Conservation (phyloP, 257 asterid species). For the Gentiana macrophylla region DNA sequence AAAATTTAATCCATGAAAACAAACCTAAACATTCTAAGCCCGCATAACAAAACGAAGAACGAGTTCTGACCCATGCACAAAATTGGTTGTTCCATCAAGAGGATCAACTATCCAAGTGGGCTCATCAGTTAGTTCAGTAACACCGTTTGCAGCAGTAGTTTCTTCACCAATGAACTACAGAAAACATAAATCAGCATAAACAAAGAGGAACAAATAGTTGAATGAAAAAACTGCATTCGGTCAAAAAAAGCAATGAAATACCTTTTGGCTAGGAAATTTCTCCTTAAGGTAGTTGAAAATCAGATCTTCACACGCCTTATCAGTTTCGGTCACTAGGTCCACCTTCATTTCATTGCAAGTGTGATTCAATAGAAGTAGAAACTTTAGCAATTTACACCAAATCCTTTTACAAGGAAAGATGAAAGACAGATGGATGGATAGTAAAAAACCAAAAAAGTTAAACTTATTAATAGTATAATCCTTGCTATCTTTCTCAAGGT, state of each 20-base stretch:
- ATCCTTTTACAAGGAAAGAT: not conserved
- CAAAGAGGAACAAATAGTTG: not conserved
- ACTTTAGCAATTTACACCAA: not conserved
- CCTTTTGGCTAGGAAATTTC: constrained; percentile 70
- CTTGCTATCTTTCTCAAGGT: not conserved
- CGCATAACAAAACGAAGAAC: constrained; percentile 1
- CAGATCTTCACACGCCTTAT: constrained; percentile 79
- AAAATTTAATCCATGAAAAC: not conserved
- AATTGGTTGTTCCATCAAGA: constrained; percentile 91
- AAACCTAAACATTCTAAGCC: not conserved
- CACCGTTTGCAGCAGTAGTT: constrained; percentile 81
- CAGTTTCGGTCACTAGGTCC: constrained; percentile 95
- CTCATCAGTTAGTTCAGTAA: constrained; percentile 64
- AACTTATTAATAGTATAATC: not conserved
- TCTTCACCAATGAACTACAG: constrained; percentile 92
- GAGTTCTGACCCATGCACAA: constrained; percentile 75
- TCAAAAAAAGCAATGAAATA: constrained; percentile 6
- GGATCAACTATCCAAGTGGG: constrained; percentile 99
- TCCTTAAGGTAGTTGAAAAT: constrained; percentile 54
- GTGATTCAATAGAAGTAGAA: not conserved
- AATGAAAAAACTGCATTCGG: no score
- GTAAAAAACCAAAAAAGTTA: no score
- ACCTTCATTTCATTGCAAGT: constrained; percentile 33
- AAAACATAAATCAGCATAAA: not conserved
- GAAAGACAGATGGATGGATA: not conserved